These are phyloP conservation scores for Globisporangium radiosum DNA, from an alignment of 352 stramenopile genomes.

Conservation along the genomic window DNA sequence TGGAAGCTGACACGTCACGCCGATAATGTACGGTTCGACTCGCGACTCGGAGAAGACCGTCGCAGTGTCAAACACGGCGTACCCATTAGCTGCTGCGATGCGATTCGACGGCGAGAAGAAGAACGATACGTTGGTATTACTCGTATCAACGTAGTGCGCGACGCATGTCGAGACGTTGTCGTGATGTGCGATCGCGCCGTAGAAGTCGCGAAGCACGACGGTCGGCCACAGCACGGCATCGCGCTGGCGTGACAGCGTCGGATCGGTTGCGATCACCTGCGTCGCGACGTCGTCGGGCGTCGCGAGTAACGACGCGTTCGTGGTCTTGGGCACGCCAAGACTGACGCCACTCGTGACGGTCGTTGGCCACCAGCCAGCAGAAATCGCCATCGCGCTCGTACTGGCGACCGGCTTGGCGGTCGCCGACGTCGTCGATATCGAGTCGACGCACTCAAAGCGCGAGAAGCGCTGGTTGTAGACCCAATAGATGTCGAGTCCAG, in stretches of 20 bases:
- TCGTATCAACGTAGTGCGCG: conserved; percentile 14
- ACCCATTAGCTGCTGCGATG: conserved; percentile 26
- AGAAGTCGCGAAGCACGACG: conserved; percentile 52
- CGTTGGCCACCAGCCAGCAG: conserved; percentile 45
- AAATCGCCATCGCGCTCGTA: conserved; percentile 38
- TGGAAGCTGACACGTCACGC: conserved; percentile 36
- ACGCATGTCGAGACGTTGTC: conserved; percentile 24
- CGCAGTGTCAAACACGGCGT: conserved; percentile 41
- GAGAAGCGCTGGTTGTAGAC: conserved; percentile 36
- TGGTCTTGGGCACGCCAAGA: conserved; percentile 18
- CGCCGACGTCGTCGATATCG: conserved; percentile 10
- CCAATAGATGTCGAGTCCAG: conserved; percentile 55
- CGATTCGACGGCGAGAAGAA: conserved; percentile 30
- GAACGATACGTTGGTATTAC: conserved; percentile 23
- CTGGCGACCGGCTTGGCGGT: conserved; percentile 8
- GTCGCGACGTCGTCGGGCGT: background rate
- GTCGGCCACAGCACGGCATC: conserved; percentile 44
- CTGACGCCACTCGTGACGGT: conserved; percentile 59
- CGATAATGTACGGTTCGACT: conserved; percentile 26
- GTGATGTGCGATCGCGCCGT: conserved; percentile 37
- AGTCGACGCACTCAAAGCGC: conserved; percentile 27
- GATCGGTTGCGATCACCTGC: background rate
- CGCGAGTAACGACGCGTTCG: background rate
- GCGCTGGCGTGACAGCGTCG: background rate
- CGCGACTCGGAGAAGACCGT: conserved; percentile 29